Conservation (phyloP, 805 yeast genomes). For the Hanseniaspora singularis region DNA sequence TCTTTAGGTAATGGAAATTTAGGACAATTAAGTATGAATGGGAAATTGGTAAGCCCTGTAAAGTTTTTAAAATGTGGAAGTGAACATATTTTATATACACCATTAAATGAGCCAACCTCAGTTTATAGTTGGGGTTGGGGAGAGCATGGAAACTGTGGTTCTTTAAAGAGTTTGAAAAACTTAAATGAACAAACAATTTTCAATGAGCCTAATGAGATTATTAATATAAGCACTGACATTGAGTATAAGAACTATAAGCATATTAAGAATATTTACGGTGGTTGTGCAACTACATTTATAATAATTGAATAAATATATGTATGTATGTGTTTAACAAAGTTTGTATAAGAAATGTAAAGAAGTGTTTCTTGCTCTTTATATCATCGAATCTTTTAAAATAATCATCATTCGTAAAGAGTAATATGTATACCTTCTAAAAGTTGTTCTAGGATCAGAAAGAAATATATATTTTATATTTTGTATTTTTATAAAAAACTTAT, state of each 20-base stretch:
- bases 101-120: constrained; percentile 13
- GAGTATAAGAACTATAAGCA: constrained; percentile 20
- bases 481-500: not conserved
- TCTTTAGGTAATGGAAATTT: constrained; percentile 62
- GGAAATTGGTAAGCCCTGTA: not conserved
- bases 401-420: constrained; percentile 50
- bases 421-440: constrained; percentile 61
- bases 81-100: constrained; percentile 58
- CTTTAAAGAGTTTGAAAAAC: not conserved
- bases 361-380: constrained; percentile 27
- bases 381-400: constrained; percentile 18
- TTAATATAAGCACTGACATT: constrained; percentile 26
- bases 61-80: constrained; percentile 45
- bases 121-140: constrained; percentile 96
- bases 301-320: constrained; percentile 5
- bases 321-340: constrained; percentile 2
- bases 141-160: constrained; percentile 92
- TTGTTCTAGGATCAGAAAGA: constrained; percentile 26
- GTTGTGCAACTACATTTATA: constrained; percentile 63
- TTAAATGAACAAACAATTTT: constrained; percentile 8
- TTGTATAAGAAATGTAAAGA: constrained; percentile 42
- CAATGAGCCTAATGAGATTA: not conserved
- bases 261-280: constrained; percentile 37
- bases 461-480: not conserved
- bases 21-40: constrained; percentile 42